Conservation (phyloP, 1,284 basidiomycete genomes). For the Cystobasidium sp. region DNA sequence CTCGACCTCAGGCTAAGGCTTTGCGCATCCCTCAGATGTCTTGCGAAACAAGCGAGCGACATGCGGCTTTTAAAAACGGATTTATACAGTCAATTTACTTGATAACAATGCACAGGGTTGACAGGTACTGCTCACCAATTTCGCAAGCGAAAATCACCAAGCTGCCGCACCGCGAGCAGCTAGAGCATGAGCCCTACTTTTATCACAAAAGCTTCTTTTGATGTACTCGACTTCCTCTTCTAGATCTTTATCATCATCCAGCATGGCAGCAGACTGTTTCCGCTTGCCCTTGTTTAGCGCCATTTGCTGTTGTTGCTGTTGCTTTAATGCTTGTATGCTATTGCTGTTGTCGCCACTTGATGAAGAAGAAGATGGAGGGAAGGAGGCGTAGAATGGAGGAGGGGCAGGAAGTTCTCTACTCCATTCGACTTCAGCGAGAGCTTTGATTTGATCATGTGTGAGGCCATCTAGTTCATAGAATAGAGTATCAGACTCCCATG, state of each 20-base stretch:
- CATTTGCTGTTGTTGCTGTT: constrained; percentile 17
- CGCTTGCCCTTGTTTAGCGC: background rate
- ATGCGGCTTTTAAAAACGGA: no score
- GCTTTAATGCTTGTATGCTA: background rate
- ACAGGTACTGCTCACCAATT: background rate
- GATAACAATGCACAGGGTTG: background rate
- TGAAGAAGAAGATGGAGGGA: background rate
- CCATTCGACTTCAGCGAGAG: constrained; percentile 33
- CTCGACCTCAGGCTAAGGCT: no score
- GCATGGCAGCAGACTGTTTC: constrained; percentile 13
- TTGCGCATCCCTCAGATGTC: no score
- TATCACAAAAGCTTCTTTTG: constrained; percentile 39
- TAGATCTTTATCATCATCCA: constrained; percentile 33
- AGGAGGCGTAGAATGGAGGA: constrained; percentile 4
- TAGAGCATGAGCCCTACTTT: constrained; percentile 33
- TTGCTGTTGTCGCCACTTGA: constrained; percentile 2
- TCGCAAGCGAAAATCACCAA: constrained; percentile 7
- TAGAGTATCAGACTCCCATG: constrained; percentile 17
- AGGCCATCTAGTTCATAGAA: constrained; percentile 35
- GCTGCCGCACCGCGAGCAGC: constrained; percentile 19
- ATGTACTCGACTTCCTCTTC: constrained; percentile 35
- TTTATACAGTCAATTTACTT: no score
- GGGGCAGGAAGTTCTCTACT: constrained; percentile 14
- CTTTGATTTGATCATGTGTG: constrained; percentile 29
- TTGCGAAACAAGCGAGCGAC: no score